These are phyloP conservation scores for Triticum timopheevii DNA, from an alignment of 176 grass and related monocot species.

Conservation along the genomic window DNA sequence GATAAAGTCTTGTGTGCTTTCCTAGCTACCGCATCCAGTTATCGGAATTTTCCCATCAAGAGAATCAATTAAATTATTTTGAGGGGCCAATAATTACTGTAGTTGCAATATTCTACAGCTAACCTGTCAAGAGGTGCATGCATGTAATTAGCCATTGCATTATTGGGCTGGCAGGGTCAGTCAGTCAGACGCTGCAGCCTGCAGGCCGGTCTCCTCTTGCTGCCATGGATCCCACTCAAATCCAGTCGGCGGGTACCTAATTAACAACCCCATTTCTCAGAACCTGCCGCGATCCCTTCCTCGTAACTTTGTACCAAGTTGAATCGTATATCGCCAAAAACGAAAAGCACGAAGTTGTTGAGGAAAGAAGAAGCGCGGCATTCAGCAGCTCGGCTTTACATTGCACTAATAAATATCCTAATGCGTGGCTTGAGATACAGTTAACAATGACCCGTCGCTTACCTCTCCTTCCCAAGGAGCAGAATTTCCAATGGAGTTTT, in stretches of 20 bases:
- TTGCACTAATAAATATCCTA: too few species aligned
- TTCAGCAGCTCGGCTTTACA: neutral
- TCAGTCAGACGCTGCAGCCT: neutral
- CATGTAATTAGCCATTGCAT: slow-evolving; percentile 3
- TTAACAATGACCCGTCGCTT: neutral
- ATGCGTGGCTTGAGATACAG: neutral
- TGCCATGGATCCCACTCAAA: slow-evolving; percentile 1
- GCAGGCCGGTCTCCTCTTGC: neutral
- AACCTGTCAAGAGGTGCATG: slow-evolving; percentile 1
- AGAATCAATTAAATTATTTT: neutral
- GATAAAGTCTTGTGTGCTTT: neutral
- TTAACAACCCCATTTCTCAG: neutral
- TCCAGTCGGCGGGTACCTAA: neutral
- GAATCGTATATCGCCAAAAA: neutral
- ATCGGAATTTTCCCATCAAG: neutral
- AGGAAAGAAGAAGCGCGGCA: neutral
- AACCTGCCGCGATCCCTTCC: neutral
- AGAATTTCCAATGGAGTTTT: neutral
- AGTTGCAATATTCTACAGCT: neutral
- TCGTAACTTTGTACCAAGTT: neutral
- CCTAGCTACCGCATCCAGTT: neutral
- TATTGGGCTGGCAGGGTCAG: slow-evolving; percentile 6
- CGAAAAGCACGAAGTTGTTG: neutral
- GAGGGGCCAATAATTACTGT: neutral
- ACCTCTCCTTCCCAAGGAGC: neutral